These are phyloP conservation scores for Chionographis japonica DNA, from an alignment of 106 monocot genomes.

Conservation along the genomic window DNA sequence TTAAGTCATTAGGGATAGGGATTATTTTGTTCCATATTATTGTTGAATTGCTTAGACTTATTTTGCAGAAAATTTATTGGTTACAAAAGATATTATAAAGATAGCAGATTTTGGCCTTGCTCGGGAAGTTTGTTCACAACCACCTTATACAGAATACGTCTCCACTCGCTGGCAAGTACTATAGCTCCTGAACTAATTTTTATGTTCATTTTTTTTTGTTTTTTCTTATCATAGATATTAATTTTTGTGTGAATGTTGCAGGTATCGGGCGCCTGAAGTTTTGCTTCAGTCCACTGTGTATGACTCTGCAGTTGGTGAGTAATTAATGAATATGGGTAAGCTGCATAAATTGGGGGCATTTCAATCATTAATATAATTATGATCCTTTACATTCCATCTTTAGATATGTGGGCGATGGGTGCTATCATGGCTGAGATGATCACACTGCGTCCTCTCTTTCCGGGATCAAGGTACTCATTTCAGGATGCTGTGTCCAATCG, in stretches of 20 bases:
- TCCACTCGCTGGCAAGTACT: constrained; percentile 44
- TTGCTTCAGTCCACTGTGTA: constrained; percentile 45
- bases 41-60: not conserved
- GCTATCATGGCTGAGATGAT: constrained; percentile 55
- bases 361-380: not conserved
- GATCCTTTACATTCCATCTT: not conserved
- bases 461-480: constrained; percentile 31
- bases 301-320: constrained; percentile 46
- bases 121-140: constrained; percentile 35
- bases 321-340: not conserved
- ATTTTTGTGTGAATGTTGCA: constrained; percentile 4
- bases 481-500: too few relatives aligned
- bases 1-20: not conserved
- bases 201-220: not conserved
- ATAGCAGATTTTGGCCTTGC: constrained; percentile 60
- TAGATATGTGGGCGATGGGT: constrained; percentile 64
- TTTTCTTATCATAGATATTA: not conserved
- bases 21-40: not conserved
- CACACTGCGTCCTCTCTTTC: constrained; percentile 46
- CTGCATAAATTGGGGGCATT: not conserved
- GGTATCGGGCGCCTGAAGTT: constrained; percentile 55
- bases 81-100: constrained; percentile 37
- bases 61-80: constrained; percentile 40
- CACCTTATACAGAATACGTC: constrained; percentile 52
- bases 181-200: not conserved